A percentile compares a stretch with the other conserved stretches of the same genome.
Conservation (phyloP, 257 asterid species). For the Striga asiatica region DNA sequence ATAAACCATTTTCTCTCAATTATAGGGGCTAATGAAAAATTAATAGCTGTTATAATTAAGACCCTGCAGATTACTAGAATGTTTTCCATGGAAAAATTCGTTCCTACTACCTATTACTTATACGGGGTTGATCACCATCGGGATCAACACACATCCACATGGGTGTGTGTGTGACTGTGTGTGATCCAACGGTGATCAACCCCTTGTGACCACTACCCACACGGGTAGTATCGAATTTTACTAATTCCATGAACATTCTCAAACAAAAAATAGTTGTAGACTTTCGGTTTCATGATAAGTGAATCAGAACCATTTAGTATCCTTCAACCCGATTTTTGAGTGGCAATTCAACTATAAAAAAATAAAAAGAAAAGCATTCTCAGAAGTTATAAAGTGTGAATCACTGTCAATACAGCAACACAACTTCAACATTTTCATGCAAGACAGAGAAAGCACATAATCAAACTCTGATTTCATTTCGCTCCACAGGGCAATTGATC, state of each 20-base stretch:
- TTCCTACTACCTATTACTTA: no score
- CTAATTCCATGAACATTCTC: no score
- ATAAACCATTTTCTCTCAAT: neutral
- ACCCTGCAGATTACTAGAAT: no score
- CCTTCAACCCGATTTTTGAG: neutral
- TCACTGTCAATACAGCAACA: neutral
- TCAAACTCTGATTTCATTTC: neutral
- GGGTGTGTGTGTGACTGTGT: no score
- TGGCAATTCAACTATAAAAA: neutral
- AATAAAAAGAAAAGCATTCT: neutral
- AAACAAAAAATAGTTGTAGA: neutral
- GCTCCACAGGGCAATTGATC: slow-evolving; percentile 7
- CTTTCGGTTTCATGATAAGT: neutral
- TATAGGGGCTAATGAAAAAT: neutral
- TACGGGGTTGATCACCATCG: no score
- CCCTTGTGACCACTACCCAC: no score
- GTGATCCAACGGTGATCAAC: no score
- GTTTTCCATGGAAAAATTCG: no score
- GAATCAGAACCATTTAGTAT: neutral
- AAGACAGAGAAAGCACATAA: neutral
- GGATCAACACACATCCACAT: no score
- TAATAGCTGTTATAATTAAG: no score
- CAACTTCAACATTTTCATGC: slow-evolving; percentile 4
- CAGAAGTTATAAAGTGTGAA: neutral
- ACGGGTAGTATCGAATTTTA: no score